These are phyloP conservation scores for Dendrobium officinale DNA, from an alignment of 106 monocot genomes.

Conservation along the genomic window DNA sequence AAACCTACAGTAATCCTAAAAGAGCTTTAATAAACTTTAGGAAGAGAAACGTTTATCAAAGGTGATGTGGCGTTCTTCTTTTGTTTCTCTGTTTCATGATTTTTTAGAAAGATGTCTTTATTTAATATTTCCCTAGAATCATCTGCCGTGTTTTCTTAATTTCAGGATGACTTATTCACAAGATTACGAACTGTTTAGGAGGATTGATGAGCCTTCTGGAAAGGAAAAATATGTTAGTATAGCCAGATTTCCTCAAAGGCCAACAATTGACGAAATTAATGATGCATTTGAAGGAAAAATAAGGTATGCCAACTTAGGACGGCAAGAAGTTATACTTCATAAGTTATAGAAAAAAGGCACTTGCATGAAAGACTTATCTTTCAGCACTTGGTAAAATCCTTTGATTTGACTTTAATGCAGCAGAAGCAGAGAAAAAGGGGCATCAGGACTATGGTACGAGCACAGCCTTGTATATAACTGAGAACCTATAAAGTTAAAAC, in stretches of 20 bases:
- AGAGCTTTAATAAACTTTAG: too few species aligned
- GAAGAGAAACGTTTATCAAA: too few species aligned
- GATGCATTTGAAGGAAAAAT: conserved; percentile 75
- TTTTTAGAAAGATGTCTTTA: neutral
- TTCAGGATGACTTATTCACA: conserved; percentile 88
- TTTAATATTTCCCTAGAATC: too few species aligned
- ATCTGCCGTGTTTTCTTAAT: neutral
- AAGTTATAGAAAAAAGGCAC: neutral
- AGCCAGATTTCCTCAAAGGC: conserved; percentile 59
- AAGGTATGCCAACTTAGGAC: conserved; percentile 30
- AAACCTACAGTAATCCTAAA: too few species aligned
- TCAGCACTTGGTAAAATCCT: conserved; percentile 2
- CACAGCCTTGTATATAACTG: neutral
- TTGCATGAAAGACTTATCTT: neutral
- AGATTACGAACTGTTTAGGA: conserved; percentile 69
- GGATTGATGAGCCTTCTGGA: conserved; percentile 55
- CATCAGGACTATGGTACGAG: conserved; percentile 68
- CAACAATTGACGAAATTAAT: conserved; percentile 76
- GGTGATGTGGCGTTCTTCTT: too few species aligned
- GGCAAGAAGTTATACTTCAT: neutral
- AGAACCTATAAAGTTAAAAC: neutral
- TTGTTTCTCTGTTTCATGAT: neutral
- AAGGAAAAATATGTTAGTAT: conserved; percentile 73
- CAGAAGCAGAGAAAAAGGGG: conserved; percentile 52
- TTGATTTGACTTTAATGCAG: conserved; percentile 6